phyloP scores from a whole-genome alignment of 2,329 filamentous ascomycete species.

The Colletotrichum liriopes region DNA sequence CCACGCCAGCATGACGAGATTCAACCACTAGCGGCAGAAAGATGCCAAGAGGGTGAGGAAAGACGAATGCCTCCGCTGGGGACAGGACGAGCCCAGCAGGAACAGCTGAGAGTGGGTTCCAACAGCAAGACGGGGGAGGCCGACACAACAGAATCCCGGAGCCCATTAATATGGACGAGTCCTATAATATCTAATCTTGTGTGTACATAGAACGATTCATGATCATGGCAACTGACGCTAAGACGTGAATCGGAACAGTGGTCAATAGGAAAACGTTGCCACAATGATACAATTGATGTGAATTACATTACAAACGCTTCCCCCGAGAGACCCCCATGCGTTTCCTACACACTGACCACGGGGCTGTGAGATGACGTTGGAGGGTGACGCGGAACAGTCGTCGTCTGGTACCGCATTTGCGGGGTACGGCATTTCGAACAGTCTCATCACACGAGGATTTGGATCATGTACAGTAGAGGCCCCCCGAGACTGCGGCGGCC shows the following conservation, averaged over 20 bases:
- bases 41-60: conserved; percentile 44
- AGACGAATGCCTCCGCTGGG: conserved; percentile 41
- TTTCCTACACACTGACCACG: not conserved
- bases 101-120: conserved; percentile 35
- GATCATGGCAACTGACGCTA: conserved; percentile 42
- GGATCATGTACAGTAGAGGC: not conserved
- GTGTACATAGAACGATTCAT: conserved; percentile 48
- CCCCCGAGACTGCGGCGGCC: not conserved
- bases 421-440: not conserved
- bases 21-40: conserved; percentile 37
- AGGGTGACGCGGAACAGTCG: no score
- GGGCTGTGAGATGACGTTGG: no score
- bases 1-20: conserved; percentile 37
- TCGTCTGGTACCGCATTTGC: not conserved
- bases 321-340: not conserved
- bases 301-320: conserved; percentile 1
- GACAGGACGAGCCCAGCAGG: conserved; percentile 38
- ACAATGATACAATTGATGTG: conserved; percentile 41
- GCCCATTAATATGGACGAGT: conserved; percentile 40
- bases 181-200: conserved; percentile 51
- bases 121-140: conserved; percentile 34
- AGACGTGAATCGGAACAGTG: conserved; percentile 40
- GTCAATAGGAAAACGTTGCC: conserved; percentile 41
- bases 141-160: conserved; percentile 39
- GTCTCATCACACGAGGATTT: not conserved